Evolutionary conservation across 2,329 filamentous ascomycete species (phyloP).

Genomic region (Beauveria sp.): DNA sequence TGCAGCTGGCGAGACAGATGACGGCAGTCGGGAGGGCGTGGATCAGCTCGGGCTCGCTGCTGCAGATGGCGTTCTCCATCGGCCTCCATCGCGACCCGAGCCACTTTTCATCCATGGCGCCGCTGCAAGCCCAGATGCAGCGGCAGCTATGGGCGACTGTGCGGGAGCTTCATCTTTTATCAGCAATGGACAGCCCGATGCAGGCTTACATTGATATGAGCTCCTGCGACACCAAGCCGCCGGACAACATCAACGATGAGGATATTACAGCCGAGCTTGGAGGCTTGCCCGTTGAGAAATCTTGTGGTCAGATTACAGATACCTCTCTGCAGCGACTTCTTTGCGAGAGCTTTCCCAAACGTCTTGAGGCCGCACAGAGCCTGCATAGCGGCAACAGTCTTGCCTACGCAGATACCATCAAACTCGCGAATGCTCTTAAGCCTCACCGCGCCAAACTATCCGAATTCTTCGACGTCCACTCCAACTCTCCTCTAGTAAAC

Average conservation of each 20-base stretch:
- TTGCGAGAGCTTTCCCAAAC: background rate
- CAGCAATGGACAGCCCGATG: background rate
- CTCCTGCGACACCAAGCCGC: background rate
- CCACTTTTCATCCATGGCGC: background rate
- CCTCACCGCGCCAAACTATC: background rate
- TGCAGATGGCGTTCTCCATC: slow-evolving; percentile 4
- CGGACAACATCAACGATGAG: background rate
- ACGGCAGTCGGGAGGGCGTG: slow-evolving; percentile 1
- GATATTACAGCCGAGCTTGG: background rate
- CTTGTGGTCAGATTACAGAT: background rate
- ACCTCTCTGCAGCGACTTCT: background rate
- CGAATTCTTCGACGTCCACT: background rate
- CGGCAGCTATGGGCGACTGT: slow-evolving; percentile 8
- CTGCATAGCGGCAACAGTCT: background rate
- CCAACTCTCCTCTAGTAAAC: background rate
- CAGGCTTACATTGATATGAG: background rate
- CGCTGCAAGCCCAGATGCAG: background rate
- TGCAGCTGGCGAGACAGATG: slow-evolving; percentile 8
- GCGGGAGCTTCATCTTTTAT: background rate
- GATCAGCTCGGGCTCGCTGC: background rate
- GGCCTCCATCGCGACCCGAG: slow-evolving; percentile 8
- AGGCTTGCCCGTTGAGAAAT: background rate
- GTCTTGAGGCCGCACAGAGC: background rate
- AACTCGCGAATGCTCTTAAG: background rate
- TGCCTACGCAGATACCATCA: background rate